Evolutionary conservation across 441 rosid species (phyloP), one percentile per base, ranked within the genome.

Genomic region (Viola pubescens): DNA sequence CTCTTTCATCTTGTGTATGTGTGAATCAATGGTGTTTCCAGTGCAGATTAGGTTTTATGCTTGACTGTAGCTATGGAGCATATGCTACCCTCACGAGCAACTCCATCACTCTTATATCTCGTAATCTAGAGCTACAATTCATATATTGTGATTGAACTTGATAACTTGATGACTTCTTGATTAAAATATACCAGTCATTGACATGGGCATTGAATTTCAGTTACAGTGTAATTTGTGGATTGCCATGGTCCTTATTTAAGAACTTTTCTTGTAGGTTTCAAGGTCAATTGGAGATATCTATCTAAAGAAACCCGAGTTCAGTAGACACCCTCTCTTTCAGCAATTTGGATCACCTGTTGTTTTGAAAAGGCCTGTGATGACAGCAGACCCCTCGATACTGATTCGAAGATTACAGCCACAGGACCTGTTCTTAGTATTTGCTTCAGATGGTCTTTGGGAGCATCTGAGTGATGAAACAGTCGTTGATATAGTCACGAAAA

Each of bases 381-480:
- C 79, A 39, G 83, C 91, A 46, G 88, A 81, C 9, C 91, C 91
- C 3, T 79, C 86, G 1, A 76, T 82, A 55, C 7, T 76, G 52
- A 60, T 51, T 13, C 77, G 82, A 51, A 65, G 74, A 56, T 63
- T 85, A 52, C 68, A 67, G 52, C 77, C 81, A 14, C 65, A 74
- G 0, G 86, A 82, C 63, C 50, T 71, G 54, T 85, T 85, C 74
- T 43, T 85, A 53, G 79, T 85, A 56, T 82, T 82, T 68, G 91
- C 91, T 56, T 79, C 91, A 26, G 91, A 85, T 69, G 91, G 91
- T 44, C 83, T 85, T 3, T 82, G 91, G 88, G 91, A 82, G 79
- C 91, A 82, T 50, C 47, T 81, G 60, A 81, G 75, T 56, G 86
- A 85, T 58, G 77, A 82, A 75, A 62, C 61, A 59, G 88, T 81